These are phyloP conservation scores for Pseudoneurospora amorphoporcata DNA, from an alignment of 495 filamentous ascomycete species.

Conservation along the genomic window DNA sequence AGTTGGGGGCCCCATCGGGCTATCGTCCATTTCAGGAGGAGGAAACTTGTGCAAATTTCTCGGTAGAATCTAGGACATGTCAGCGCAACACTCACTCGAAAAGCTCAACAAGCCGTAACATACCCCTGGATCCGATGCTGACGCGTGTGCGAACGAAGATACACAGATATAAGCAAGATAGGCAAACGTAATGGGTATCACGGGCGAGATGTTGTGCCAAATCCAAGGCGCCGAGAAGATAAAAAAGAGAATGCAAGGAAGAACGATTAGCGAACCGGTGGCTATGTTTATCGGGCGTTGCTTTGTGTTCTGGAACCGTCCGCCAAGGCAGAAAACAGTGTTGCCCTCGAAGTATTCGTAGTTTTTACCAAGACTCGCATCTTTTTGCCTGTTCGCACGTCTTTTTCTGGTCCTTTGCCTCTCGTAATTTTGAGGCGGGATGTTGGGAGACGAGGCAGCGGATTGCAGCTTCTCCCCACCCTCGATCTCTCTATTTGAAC, in stretches of 20 bases:
- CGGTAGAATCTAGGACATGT: slow-evolving; percentile 56
- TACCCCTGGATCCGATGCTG: slow-evolving; percentile 84
- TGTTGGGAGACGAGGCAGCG: slow-evolving; percentile 60
- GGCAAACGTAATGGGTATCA: slow-evolving; percentile 80
- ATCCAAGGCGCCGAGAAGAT: slow-evolving; percentile 80
- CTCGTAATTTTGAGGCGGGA: slow-evolving; percentile 27
- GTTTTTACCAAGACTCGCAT: slow-evolving; percentile 45
- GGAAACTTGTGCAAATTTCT: slow-evolving; percentile 61
- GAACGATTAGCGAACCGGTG: slow-evolving; percentile 65
- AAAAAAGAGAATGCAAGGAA: slow-evolving; percentile 77
- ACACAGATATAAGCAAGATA: slow-evolving; percentile 85
- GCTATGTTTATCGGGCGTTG: slow-evolving; percentile 87
- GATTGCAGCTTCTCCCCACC: slow-evolving; percentile 71
- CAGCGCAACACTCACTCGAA: slow-evolving; percentile 2
- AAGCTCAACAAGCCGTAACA: slow-evolving; percentile 23
- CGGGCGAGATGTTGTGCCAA: slow-evolving; percentile 84
- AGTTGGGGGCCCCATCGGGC: slow-evolving; percentile 75
- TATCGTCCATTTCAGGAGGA: slow-evolving; percentile 49
- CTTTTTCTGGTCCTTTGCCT: slow-evolving; percentile 12
- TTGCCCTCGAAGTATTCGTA: slow-evolving; percentile 90
- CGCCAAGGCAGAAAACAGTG: slow-evolving; percentile 77
- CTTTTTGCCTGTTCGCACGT: slow-evolving; percentile 16
- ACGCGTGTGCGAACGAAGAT: slow-evolving; percentile 88
- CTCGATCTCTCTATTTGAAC: slow-evolving; percentile 41
- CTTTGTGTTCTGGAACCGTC: slow-evolving; percentile 76